Base-by-base conservation (phyloP, 257 asterid genomes). In the Gentiana dahurica region DNA sequence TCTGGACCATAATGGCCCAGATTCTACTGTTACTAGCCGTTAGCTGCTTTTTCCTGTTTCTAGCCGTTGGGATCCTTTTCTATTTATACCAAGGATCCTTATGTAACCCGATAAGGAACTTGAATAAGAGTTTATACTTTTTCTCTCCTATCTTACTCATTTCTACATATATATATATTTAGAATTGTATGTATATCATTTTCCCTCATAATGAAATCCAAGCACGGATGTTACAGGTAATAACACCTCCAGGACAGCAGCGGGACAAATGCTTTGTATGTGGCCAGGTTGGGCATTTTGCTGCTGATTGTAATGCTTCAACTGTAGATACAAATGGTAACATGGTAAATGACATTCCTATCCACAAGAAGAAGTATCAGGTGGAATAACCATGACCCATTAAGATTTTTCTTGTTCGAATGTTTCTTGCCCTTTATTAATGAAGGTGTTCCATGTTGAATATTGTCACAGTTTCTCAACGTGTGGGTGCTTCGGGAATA, bases 401-500 rank as follows among this genome's bases (percentile, higher is more conserved):
- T 15, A 63, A 67, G 65, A 66, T 34, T 36, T 62, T 63, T 48
- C 59, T 36, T 55, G 55, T 43, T 53, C 34, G 52, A 33, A 45
- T 59, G 33, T 34, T 35, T 44, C 55, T 35, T 13, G 36, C 49
- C 51, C 34, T 62, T 51, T 58, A 36, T n/a, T 10, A 37, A 11
- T 65, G 51, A 55, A 15, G 51, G 51, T 58, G 65, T 53, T 46
- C 60, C 58, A 63, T 54, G 46, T 68, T 63, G 24, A 57, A 68
- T 76, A 63, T 53, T 54, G 61, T 78, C 54, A 48, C 85, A 92
- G 98, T 85, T 85, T 60, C 93, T 88, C 64, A 75, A 88, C 65
- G 77, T 92, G 61, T 92, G 97, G 95, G 82, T 83, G 55, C 66
- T 92, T 74, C 87, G 97, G 61, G 98, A 92, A 66, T 88, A 92